phyloP scores from a whole-genome alignment of 257 asterid genomes.

The Solanum pimpinellifolium region DNA sequence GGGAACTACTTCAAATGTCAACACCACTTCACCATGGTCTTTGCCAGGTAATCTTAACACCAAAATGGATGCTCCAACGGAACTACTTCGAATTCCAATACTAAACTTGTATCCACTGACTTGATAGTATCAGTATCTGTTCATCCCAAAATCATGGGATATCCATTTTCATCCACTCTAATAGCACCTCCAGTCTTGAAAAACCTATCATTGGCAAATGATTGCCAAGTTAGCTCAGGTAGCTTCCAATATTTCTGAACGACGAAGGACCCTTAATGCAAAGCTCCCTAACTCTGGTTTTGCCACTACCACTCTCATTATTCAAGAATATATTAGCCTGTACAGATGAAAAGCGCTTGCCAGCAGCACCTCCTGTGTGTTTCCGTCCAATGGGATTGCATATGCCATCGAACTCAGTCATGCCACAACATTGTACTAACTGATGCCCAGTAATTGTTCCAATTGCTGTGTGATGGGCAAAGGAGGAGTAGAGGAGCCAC shows the following conservation, averaged over 20 bases:
- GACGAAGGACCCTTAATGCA: conserved; percentile 77
- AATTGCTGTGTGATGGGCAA: conserved; percentile 86
- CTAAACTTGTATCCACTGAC: conserved; percentile 85
- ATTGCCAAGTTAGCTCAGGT: conserved; percentile 69
- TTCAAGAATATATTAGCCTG: conserved; percentile 74
- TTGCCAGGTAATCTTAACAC: conserved; percentile 85
- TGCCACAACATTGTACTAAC: conserved; percentile 81
- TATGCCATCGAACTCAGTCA: conserved; percentile 94
- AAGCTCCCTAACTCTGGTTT: conserved; percentile 58
- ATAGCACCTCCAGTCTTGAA: conserved; percentile 91
- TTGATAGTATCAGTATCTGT: conserved; percentile 88
- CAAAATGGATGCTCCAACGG: conserved; percentile 78
- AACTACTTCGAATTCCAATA: conserved; percentile 78
- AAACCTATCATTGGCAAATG: conserved; percentile 64
- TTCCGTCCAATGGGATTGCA: conserved; percentile 65
- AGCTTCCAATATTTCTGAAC: conserved; percentile 87
- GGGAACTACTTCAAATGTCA: no score
- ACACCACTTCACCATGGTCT: conserved; percentile 57
- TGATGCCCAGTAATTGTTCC: conserved; percentile 83
- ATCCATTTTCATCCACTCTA: conserved; percentile 77
- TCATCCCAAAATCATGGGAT: conserved; percentile 77
- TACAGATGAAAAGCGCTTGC: conserved; percentile 79
- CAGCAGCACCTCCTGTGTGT: conserved; percentile 61
- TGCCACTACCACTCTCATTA: conserved; percentile 38
- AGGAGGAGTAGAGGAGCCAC: conserved; percentile 91